Base-by-base conservation (phyloP, 1,284 basidiomycete species). In the Cutaneotrichosporon cyanovorans region DNA sequence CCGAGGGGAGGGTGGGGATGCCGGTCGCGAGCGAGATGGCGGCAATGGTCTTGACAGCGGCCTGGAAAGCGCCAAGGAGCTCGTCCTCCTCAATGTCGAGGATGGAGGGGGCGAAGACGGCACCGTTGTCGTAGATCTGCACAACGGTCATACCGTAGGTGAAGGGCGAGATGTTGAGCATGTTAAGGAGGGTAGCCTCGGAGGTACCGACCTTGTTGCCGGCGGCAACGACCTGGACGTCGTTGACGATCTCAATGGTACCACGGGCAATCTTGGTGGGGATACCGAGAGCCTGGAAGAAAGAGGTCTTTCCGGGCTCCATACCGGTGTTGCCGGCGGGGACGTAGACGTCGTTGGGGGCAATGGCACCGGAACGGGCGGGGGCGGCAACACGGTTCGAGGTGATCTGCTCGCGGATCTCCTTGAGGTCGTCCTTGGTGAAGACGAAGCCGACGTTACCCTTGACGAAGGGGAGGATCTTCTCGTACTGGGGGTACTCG, bases 361-460 rank as follows among this genome's bases (percentile, higher is more conserved):
- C 91, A 65, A 83, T 81, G 46, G 93, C 93, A 82, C 93, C 93
- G 61, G 95, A 92, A 82, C 93, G 90, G 60, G 93, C 93, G 50
- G 93, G 93, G 41, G 93, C 93, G 55, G 89, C 89, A 58, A 99
- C 92, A 78, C 91, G 91, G 86, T 98, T 98, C 72, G 87, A 80
- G 61, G 88, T 73, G 74, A 98, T 95, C 70, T 86, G 74, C 53
- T 89, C 84, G 60, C 93, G 89, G 60, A 98, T 68, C 47, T 97
- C 92, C 79, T 96, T 93, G 68, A 98, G 82, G 69, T 99, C 95
- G 43, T 75, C 77, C 38, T 78, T 75, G 63, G 95, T 96, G 82
- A 98, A 99, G 72, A 99, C 93, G 79, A 98, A 99, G 54, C 93
- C 93, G 63, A 99, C 87, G 83, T 99, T 99, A 62, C 91, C 92